Base-by-base conservation (phyloP, 2,329 filamentous ascomycete genomes). In the Whalleya microplaca region DNA sequence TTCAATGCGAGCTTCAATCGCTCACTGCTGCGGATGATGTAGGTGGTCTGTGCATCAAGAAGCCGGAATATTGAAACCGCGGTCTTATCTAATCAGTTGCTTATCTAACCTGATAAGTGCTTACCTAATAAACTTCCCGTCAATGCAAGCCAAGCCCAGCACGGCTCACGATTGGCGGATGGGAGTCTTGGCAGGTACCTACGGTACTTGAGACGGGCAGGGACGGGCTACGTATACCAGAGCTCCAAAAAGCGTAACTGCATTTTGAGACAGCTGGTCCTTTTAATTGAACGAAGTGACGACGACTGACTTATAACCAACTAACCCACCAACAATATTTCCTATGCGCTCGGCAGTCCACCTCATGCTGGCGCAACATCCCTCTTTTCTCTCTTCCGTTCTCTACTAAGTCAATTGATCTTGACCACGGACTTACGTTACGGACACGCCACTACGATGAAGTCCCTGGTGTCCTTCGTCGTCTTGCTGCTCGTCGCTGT, bases 381-480 rank as follows among this genome's bases (percentile, higher is more conserved):
- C 55, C 59, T 63, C 41, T 62, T 49, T 63, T 58, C n/a, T n/a
- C n/a, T 66, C 45, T 48, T 49, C 52, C 53, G 52, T 62, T 54
- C 40, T 50, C 54, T 41, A 46, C 50, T 55, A 45, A 55, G 54
- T 49, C 56, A 59, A 63, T 60, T 60, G 55, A n/a, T n/a, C n/a
- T n/a, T n/a, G n/a, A n/a, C n/a, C n/a, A n/a, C n/a, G n/a, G n/a
- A n/a, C n/a, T n/a, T n/a, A n/a, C n/a, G 55, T 37, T 51, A 55
- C 27, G 51, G 56, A 59, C 52, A 60, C 41, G 20, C 40, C 49
- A 50, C 63, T 71, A 86, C 72, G 64, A 95, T 96, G 91, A 84
- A 86, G 83, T 90, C 88, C 80, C 76, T 89, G 72, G 75, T 89
- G 76, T 88, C 88, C 68, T 81, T 91, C 71, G 77, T 92, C 63